Evolutionary conservation across 805 yeast species (phyloP), one percentile per base, ranked within the genome.

Genomic region (Candida ovalis): DNA sequence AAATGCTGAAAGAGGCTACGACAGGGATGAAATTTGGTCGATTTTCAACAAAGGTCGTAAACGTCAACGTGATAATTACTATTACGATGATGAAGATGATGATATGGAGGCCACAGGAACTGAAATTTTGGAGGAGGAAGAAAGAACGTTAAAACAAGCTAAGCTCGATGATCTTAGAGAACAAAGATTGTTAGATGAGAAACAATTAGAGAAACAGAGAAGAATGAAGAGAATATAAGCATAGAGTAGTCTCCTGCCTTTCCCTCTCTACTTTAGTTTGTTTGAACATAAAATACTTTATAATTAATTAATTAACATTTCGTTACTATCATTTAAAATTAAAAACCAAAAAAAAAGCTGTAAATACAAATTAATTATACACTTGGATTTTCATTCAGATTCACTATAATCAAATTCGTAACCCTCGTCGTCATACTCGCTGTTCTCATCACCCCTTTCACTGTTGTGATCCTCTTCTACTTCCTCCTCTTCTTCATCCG

Each of bases 91-190:
- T 47, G 78, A 74, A 46, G 75, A 77, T 7, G 78, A 77, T 28
- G 89, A 88, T 59, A 92, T 94, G 97, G 98, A 92, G 62, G 97
- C 97, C 2, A 85, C 94, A 1, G 97, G 97, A 24, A 83, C 83
- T 24, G 97, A 92, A 53, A 81, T 94, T 22, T 69, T 89, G 38
- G 87, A 80, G 48, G 99, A 92, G 60, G 99, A 92, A 66, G 78
- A 72, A 51, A 60, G 77, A 30, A 84, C 96, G 12, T 72, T 81
- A 33, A 75, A 75, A 43, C 76, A 75, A 46, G 99, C 96, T 0
- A 76, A 78, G 55, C 53, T 75, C 36, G 99, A 94, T 62, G 99
- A 92, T 60, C 70, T 74, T 43, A 70, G 76, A 45, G 97, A 91
- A 62, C 80, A 79, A 59, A 78, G 72, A 46, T 74, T 81, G 60